These are phyloP conservation scores for Candida oleophila DNA, from an alignment of 805 yeast species.

Conservation along the genomic window DNA sequence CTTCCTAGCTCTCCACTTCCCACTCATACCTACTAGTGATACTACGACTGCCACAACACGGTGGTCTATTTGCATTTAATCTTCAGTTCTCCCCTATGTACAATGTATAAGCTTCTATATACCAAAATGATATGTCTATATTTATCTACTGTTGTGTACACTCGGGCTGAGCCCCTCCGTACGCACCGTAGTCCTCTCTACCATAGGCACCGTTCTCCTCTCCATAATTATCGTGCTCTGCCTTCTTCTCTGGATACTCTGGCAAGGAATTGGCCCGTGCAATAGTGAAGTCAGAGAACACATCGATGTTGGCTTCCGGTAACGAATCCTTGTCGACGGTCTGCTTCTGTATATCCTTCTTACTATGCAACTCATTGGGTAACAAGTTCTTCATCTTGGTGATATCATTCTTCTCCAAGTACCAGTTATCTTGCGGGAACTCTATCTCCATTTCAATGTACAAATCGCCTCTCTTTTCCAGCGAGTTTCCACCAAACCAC, in stretches of 20 bases:
- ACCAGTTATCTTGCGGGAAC: slow-evolving; percentile 87
- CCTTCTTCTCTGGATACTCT: slow-evolving; percentile 21
- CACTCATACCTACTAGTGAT: background rate
- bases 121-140: background rate
- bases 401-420: slow-evolving; percentile 67
- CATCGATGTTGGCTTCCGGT: slow-evolving; percentile 38
- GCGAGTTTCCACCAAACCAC: slow-evolving; percentile 28
- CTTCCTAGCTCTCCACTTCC: too few relatives aligned
- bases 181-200: slow-evolving; percentile 1
- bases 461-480: slow-evolving; percentile 56
- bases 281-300: slow-evolving; percentile 33
- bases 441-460: slow-evolving; percentile 69
- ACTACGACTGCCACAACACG: too few relatives aligned
- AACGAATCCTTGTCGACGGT: slow-evolving; percentile 23
- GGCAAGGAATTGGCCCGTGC: slow-evolving; percentile 28
- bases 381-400: slow-evolving; percentile 52
- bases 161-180: slow-evolving; percentile 26
- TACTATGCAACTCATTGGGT: slow-evolving; percentile 40
- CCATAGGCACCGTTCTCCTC: slow-evolving; percentile 13
- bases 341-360: slow-evolving; percentile 21
- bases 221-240: slow-evolving; percentile 12
- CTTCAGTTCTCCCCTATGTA: background rate
- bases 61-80: background rate
- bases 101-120: background rate
- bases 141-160: slow-evolving; percentile 29